Evolutionary conservation across 2,329 filamentous ascomycete genomes (phyloP), one percentile per base, ranked within the genome.

Genomic region (Myriosclerotinia scirpicola): DNA sequence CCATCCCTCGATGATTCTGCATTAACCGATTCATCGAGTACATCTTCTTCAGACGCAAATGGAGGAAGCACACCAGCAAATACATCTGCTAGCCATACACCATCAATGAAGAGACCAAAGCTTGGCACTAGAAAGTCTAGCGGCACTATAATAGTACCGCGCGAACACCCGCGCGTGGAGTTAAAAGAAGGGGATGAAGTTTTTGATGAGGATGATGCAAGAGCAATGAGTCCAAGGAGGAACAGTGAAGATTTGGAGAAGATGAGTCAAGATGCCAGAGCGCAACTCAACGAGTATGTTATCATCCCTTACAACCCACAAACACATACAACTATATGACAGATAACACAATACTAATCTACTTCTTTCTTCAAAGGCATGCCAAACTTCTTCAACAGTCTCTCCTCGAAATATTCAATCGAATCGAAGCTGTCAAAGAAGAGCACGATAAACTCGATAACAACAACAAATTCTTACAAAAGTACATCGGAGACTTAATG

Each of bases 401-500:
- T 38, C 86, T 99, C 44, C 84, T 96, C 69, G 91, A 90, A 70
- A 90, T 98, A 54, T 92, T 97, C 71, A 92, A 97, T 79, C 90
- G 93, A 62, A 96, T 98, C 77, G 95, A 99, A 76, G 91, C 92
- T 40, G 93, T 98, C 70, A 92, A 93, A 78, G 90, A 91, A 73
- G 94, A 98, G 76, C 93, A 99, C 76, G 92, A 97, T 80, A 97
- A 97, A 79, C 87, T 99, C 65, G 93, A 98, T 79, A 95, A 86
- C 78, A 93, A 97, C 78, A 99, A 99, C 83, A 94, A 93, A 75
- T 97, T 98, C 76, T 81, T 99, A 58, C 94, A 98, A 79, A 97
- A 97, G 78, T 98, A 98, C 77, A 98, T 98, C 74, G 94, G 94
- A 71, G 94, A 97, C 76, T 84, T 98, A 65, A 98, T 97, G 86